Evolutionary conservation across 768 basidiomycete genomes (phyloP).

Genomic region (Tricholoma bakamatsutake): DNA sequence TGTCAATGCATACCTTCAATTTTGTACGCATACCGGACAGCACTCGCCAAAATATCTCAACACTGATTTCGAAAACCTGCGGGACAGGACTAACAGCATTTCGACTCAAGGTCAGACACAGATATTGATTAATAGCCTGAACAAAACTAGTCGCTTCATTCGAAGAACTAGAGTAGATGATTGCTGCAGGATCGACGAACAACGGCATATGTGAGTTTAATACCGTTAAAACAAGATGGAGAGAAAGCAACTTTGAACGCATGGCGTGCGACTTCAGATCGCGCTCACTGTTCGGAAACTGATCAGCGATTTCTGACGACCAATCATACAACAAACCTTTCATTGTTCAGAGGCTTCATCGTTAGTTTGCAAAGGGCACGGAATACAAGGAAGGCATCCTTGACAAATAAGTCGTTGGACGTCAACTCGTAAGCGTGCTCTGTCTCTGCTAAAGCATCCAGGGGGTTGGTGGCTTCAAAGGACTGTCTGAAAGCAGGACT

Average conservation of each 20-base stretch:
- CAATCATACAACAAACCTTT: conserved; percentile 56
- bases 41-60: conserved; percentile 98
- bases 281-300: conserved; percentile 59
- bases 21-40: conserved; percentile 91
- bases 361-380: conserved; percentile 95
- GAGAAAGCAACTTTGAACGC: conserved; percentile 91
- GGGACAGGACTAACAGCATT: conserved; percentile 95
- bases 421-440: conserved; percentile 46
- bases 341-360: conserved; percentile 93
- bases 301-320: conserved; percentile 8
- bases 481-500: conserved; percentile 23
- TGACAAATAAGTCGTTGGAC: conserved; percentile 86
- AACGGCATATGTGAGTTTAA: conserved; percentile 87
- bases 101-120: conserved; percentile 86
- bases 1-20: conserved; percentile 69
- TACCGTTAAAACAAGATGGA: conserved; percentile 91
- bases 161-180: conserved; percentile 87
- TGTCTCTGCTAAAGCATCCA: conserved; percentile 27
- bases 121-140: conserved; percentile 93
- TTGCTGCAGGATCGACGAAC: conserved; percentile 82
- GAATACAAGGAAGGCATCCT: conserved; percentile 97
- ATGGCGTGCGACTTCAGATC: conserved; percentile 95
- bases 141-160: conserved; percentile 86
- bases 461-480: conserved; percentile 29
- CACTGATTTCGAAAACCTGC: conserved; percentile 96